Percentiles rank a stretch among this genome's conserved stretches.
phyloP scores from a whole-genome alignment of 2,329 filamentous ascomycete species.

The Pezicula rhizophila region DNA sequence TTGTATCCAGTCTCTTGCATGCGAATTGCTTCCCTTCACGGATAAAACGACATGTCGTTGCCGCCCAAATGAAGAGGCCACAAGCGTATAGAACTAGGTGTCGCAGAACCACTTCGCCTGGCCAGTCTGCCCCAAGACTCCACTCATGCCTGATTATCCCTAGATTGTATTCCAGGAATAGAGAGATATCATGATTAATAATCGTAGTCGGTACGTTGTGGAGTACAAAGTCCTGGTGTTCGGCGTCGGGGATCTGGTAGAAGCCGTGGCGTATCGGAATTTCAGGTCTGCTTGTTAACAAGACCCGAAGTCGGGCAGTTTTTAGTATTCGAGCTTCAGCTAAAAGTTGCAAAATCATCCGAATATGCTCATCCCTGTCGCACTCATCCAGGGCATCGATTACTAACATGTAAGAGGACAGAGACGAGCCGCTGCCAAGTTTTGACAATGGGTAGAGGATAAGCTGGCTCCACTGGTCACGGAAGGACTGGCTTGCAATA shows the following conservation, averaged over 20 bases:
- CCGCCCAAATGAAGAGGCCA: too few species aligned
- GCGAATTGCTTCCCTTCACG: too few species aligned
- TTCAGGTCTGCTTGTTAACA: conserved; percentile 22
- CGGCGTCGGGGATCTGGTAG: conserved; percentile 2
- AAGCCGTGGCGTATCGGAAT: conserved; percentile 14
- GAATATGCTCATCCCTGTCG: conserved; percentile 9
- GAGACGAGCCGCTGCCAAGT: neutral
- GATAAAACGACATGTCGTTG: too few species aligned
- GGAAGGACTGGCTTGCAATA: conserved; percentile 18
- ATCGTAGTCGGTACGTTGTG: conserved; percentile 8
- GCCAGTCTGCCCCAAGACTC: neutral
- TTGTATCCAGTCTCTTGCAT: too few species aligned
- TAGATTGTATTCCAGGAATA: conserved; percentile 13
- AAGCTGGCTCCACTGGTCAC: conserved; percentile 39
- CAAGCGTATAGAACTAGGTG: neutral
- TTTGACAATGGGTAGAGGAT: conserved; percentile 32
- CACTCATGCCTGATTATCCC: conserved; percentile 4
- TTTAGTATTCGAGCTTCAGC: conserved; percentile 5
- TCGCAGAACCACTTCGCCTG: neutral
- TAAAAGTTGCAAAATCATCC: conserved; percentile 15
- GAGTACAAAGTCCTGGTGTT: conserved; percentile 15
- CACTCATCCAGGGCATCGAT: conserved; percentile 26
- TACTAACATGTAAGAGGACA: conserved; percentile 10
- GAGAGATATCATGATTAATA: conserved; percentile 20
- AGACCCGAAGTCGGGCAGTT: conserved; percentile 12